phyloP scores from a whole-genome alignment of 208 protist genomes.

The Tritrichomonas musculus region DNA sequence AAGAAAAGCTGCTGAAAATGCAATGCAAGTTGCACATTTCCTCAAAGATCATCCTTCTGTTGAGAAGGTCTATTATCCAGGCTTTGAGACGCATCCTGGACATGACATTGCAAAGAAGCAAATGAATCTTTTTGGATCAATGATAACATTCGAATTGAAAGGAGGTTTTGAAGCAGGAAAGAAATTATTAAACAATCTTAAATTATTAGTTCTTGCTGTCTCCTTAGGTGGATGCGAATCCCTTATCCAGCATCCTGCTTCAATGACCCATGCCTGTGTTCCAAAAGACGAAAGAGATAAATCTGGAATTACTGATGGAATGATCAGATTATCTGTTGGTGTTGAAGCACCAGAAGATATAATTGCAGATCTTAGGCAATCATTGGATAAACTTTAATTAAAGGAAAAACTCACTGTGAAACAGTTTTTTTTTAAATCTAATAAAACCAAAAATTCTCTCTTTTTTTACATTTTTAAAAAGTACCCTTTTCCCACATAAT shows the following conservation, averaged over 20 bases:
- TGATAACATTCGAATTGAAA: constrained; percentile 41
- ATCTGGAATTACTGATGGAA: constrained; percentile 37
- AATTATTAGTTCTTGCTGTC: constrained; percentile 38
- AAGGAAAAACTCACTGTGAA: no score
- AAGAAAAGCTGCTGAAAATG: constrained; percentile 42
- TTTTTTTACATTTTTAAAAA: no score
- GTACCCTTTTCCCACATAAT: no score
- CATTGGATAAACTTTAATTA: background rate
- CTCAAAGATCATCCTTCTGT: constrained; percentile 32
- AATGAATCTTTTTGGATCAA: constrained; percentile 38
- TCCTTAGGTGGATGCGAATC: constrained; percentile 40
- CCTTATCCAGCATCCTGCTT: constrained; percentile 49
- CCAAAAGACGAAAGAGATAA: constrained; percentile 38
- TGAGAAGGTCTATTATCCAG: constrained; percentile 48
- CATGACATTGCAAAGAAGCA: constrained; percentile 44
- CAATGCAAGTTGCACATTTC: constrained; percentile 42
- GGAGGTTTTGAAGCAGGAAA: constrained; percentile 36
- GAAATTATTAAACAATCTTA: constrained; percentile 36
- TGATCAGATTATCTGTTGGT: constrained; percentile 49
- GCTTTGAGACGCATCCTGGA: constrained; percentile 35
- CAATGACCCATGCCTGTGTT: constrained; percentile 50
- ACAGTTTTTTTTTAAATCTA: no score
- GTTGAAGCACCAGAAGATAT: constrained; percentile 47
- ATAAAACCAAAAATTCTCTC: no score
- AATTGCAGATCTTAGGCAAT: constrained; percentile 36